Evolutionary conservation across 2,329 filamentous ascomycete genomes (phyloP).

Genomic region (Botrytis tulipae): DNA sequence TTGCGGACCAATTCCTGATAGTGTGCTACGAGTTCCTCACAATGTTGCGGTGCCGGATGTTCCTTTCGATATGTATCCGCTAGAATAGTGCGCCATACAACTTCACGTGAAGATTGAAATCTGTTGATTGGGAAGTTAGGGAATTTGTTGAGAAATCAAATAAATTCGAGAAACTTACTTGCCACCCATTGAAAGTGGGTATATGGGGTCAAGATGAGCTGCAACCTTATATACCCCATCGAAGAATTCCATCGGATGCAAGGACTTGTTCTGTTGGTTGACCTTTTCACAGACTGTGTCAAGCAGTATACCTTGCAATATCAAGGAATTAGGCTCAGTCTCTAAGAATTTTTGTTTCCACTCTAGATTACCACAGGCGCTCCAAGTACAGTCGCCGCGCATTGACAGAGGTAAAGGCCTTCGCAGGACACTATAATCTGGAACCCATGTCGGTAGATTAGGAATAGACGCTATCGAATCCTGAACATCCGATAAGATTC

Average conservation of each 20-base stretch:
- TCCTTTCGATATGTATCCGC: slow-evolving; percentile 6
- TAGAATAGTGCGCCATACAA: slow-evolving; percentile 10
- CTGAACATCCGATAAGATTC: slow-evolving; percentile 9
- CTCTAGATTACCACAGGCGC: background rate
- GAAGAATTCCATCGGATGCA: slow-evolving; percentile 6
- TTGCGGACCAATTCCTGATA: slow-evolving; percentile 14
- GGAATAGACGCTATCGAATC: slow-evolving; percentile 7
- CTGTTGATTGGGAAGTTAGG: background rate
- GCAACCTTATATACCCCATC: slow-evolving; percentile 1
- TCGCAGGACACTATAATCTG: slow-evolving; percentile 11
- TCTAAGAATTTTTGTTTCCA: background rate
- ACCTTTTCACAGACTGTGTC: slow-evolving; percentile 2
- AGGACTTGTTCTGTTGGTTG: background rate
- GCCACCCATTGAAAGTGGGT: slow-evolving; percentile 7
- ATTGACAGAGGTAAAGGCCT: slow-evolving; percentile 7
- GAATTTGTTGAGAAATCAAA: background rate
- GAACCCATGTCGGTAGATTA: slow-evolving; percentile 13
- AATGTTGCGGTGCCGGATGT: slow-evolving; percentile 7
- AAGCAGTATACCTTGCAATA: slow-evolving; percentile 6
- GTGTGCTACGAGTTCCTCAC: slow-evolving; percentile 7
- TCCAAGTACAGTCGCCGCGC: slow-evolving; percentile 14
- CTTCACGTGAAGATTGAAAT: slow-evolving; percentile 17
- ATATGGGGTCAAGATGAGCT: slow-evolving; percentile 2
- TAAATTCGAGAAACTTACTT: background rate
- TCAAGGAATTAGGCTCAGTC: background rate